These are phyloP conservation scores for Silene noctiflora DNA, from an alignment of 179 eudicot genomes.

Conservation along the genomic window DNA sequence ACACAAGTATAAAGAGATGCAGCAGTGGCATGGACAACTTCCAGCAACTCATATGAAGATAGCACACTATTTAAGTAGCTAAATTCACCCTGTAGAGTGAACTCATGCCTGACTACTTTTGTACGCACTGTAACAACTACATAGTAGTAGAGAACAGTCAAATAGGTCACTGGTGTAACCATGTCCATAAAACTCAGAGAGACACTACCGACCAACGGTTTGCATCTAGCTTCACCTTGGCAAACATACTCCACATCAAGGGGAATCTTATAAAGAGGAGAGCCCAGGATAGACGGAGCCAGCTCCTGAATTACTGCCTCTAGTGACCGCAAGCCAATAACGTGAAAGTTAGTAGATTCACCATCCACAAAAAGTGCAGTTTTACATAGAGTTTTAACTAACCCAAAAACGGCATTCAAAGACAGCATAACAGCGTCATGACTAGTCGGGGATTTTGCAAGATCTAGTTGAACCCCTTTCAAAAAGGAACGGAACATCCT, in stretches of 20 bases:
- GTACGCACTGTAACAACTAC: slow-evolving; percentile 30
- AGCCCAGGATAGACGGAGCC: slow-evolving; percentile 57
- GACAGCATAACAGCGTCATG: slow-evolving; percentile 51
- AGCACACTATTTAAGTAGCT: slow-evolving; percentile 38
- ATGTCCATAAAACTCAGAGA: slow-evolving; percentile 38
- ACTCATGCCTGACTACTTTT: slow-evolving; percentile 28
- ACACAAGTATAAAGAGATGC: slow-evolving; percentile 40
- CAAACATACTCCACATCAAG: slow-evolving; percentile 39
- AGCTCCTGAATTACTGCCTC: slow-evolving; percentile 53
- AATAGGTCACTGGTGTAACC: slow-evolving; percentile 58
- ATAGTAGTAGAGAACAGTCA: slow-evolving; percentile 40
- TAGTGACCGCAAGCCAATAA: slow-evolving; percentile 38
- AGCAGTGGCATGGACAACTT: slow-evolving; percentile 43
- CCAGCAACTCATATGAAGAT: slow-evolving; percentile 46
- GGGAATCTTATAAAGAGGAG: slow-evolving; percentile 65
- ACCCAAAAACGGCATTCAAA: slow-evolving; percentile 40
- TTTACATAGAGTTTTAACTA: slow-evolving; percentile 44
- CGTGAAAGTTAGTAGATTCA: slow-evolving; percentile 26
- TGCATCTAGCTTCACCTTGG: slow-evolving; percentile 29
- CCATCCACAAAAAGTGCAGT: slow-evolving; percentile 30
- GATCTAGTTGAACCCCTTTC: slow-evolving; percentile 47
- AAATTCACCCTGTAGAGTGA: slow-evolving; percentile 31
- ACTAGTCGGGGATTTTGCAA: slow-evolving; percentile 36
- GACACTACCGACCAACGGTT: slow-evolving; percentile 21
- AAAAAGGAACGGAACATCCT: slow-evolving; percentile 51